Conservation (phyloP, 2,329 filamentous ascomycete species). For the Penicillium concentricum region DNA sequence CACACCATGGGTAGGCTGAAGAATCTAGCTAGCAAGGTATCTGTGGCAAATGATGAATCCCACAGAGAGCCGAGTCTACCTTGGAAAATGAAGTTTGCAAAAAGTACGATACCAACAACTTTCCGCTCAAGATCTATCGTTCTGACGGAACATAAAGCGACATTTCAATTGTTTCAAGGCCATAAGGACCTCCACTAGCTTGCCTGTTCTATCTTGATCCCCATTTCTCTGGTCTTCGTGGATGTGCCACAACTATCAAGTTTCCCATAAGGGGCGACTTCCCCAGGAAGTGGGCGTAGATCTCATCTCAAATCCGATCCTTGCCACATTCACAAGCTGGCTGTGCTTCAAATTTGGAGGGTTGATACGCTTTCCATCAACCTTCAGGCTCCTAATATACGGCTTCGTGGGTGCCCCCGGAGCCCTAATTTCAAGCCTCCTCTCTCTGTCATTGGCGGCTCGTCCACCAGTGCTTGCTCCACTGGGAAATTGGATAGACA, state of each 20-base stretch:
- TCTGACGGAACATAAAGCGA: too few relatives aligned
- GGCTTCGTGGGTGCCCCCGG: slow-evolving; percentile 42
- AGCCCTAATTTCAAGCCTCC: slow-evolving; percentile 42
- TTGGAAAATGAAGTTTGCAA: too few relatives aligned
- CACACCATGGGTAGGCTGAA: neutral
- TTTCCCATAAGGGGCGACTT: slow-evolving; percentile 5
- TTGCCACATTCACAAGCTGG: slow-evolving; percentile 41
- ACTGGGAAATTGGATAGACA: slow-evolving; percentile 40
- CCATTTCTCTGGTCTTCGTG: neutral
- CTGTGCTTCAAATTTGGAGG: slow-evolving; percentile 41
- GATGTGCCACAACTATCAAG: neutral
- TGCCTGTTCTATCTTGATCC: fast-evolving
- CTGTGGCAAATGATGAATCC: neutral
- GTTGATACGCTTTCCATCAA: slow-evolving; percentile 41
- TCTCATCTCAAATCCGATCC: slow-evolving; percentile 50
- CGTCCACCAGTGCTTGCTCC: slow-evolving; percentile 32
- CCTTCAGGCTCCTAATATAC: slow-evolving; percentile 43
- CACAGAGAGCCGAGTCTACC: too few relatives aligned
- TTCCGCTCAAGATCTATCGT: too few relatives aligned
- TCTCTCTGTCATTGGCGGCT: slow-evolving; percentile 13
- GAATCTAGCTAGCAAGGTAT: neutral
- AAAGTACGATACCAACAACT: neutral
- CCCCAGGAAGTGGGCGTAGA: slow-evolving; percentile 38
- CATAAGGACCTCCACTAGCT: too few relatives aligned
- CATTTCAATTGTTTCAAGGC: neutral